Percentiles rank a stretch among this genome's conserved stretches.
Conservation (phyloP, 208 protist species). For the Ichthyophonus hoferi region DNA sequence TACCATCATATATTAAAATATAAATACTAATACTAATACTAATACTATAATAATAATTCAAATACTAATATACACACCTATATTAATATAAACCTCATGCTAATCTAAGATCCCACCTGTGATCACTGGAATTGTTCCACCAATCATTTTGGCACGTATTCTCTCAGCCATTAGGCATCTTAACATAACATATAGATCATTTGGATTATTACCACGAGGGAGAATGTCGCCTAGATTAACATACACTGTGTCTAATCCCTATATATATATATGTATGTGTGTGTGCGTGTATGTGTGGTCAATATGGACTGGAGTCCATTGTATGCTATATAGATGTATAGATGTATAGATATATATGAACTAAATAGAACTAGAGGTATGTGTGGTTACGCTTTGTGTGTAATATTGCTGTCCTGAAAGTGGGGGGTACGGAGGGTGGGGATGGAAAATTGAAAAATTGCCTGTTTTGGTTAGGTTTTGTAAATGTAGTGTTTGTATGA, state of each 20-base stretch:
- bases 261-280: background rate
- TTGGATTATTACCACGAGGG: background rate
- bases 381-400: background rate
- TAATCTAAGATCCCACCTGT: background rate
- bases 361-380: background rate
- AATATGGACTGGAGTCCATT: background rate
- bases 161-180: background rate
- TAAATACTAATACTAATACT: background rate
- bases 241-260: constrained; percentile 21
- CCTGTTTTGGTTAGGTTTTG: too few relatives aligned
- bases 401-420: too few relatives aligned
- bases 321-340: background rate
- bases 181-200: background rate
- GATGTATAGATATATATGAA: background rate
- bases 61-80: background rate
- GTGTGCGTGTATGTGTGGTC: background rate
- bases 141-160: too few relatives aligned
- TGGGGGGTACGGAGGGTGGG: background rate
- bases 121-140: too few relatives aligned
- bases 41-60: background rate
- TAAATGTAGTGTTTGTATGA: too few relatives aligned
- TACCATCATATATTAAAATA: too few relatives aligned
- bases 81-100: background rate
- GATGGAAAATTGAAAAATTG: background rate
- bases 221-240: constrained; percentile 30